phyloP scores from a whole-genome alignment of 805 yeast genomes.

The Zygosaccharomyces bisporus region DNA sequence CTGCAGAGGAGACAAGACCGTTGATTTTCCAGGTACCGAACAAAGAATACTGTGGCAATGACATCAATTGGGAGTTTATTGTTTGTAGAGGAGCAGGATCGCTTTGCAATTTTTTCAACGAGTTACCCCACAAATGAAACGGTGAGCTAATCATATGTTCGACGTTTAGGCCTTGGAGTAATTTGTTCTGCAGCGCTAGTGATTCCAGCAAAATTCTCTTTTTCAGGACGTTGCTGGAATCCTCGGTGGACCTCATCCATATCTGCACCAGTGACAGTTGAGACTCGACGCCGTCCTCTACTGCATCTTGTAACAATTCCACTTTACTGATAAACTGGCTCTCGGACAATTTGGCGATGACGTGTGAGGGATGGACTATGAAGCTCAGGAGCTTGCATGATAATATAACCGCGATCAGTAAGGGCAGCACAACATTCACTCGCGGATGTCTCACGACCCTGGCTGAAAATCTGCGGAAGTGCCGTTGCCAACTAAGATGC shows the following conservation, averaged over 20 bases:
- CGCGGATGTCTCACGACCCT: slow-evolving; percentile 12
- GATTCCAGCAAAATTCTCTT: slow-evolving; percentile 38
- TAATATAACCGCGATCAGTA: slow-evolving; percentile 43
- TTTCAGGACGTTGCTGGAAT: slow-evolving; percentile 30
- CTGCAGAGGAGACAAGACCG: slow-evolving; percentile 43
- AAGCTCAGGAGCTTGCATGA: slow-evolving; percentile 45
- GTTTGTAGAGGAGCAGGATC: slow-evolving; percentile 41
- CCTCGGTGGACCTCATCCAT: slow-evolving; percentile 20
- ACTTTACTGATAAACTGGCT: slow-evolving; percentile 19
- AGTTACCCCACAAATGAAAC: slow-evolving; percentile 43
- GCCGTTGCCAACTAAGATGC: background rate
- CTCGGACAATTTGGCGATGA: slow-evolving; percentile 35
- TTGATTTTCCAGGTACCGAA: slow-evolving; percentile 42
- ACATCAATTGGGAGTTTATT: slow-evolving; percentile 33
- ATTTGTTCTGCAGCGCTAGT: slow-evolving; percentile 34
- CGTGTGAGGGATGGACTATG: slow-evolving; percentile 3
- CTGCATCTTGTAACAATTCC: slow-evolving; percentile 18
- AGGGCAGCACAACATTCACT: slow-evolving; percentile 44
- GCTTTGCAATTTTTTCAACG: slow-evolving; percentile 22
- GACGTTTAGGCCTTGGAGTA: slow-evolving; percentile 26
- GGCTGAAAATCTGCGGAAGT: background rate
- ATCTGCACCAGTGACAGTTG: slow-evolving; percentile 27
- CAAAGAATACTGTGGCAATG: slow-evolving; percentile 30
- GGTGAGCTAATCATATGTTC: slow-evolving; percentile 38
- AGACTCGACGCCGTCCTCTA: slow-evolving; percentile 25